Base-by-base conservation (phyloP, 1,284 basidiomycete species). In the Trametes sp. region DNA sequence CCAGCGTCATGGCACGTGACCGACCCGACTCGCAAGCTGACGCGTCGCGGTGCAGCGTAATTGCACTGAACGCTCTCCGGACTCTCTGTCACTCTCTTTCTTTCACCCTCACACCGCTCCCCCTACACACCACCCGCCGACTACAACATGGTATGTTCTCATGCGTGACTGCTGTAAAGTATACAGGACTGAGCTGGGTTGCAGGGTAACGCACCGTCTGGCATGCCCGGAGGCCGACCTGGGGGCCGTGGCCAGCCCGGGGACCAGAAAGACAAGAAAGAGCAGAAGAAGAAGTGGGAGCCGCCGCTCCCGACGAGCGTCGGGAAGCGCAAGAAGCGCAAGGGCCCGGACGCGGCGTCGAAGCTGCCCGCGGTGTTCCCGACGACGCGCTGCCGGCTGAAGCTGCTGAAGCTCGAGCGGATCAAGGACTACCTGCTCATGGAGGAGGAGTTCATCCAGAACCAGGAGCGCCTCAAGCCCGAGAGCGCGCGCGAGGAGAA, bases 361-460 rank as follows among this genome's bases (percentile, higher is more conserved):
- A 98, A 98, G 75, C 89, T 99, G 6, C 97, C 98, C 24, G 83
- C 95, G 19, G 94, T 99, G 24, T 96, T 87, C 77, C 97, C 97
- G 16, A 98, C 94, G 46, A 98, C 96, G 35, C 90, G 98, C 60
- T 99, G 97, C 81, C 90, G 95, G 67, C 86, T 99, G 63, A 96
- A 96, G 76, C 86, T 99, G 69, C 88, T 99, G 69, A 99, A 99
- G 86, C 87, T 94, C 83, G 92, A 99, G 77, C 91, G 98, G 64
- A 98, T 98, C 80, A 98, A 99, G 81, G 98, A 99, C 76, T 98
- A 98, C 77, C 82, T 99, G 56, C 83, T 99, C 52, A 85, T 99
- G 69, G 98, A 99, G 82, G 97, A 98, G 76, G 97, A 98, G 77
- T 98, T 98, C 74, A 92, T 99, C 62, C 88, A 90, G 78, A 99